A percentile compares a stretch with the other conserved stretches of the same genome.
Conservation (phyloP, 805 yeast species). For the Pichia rugopelliculosa region DNA sequence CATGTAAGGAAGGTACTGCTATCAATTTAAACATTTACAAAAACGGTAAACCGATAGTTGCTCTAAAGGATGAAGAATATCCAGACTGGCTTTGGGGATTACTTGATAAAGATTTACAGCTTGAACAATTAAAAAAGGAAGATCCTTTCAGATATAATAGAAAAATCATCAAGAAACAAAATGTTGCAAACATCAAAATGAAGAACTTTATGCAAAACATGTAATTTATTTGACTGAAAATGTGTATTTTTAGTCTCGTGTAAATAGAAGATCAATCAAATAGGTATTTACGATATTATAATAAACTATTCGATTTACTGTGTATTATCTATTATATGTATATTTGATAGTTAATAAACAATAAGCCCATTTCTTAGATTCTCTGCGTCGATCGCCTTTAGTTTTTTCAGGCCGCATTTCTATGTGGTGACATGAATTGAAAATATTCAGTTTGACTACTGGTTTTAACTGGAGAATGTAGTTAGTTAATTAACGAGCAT, state of each 20-base stretch:
- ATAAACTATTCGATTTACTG: background rate
- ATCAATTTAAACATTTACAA: conserved; percentile 68
- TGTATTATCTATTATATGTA: background rate
- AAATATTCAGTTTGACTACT: too few relatives aligned
- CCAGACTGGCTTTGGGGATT: conserved; percentile 94
- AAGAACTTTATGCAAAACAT: conserved; percentile 61
- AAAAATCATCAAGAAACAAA: conserved; percentile 59
- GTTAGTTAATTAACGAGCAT: too few relatives aligned
- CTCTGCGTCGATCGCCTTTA: background rate
- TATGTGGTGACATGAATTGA: too few relatives aligned
- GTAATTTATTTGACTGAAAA: background rate
- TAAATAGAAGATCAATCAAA: background rate
- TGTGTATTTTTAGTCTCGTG: background rate
- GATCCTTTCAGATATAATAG: conserved; percentile 63
- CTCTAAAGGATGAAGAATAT: conserved; percentile 79
- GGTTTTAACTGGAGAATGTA: too few relatives aligned
- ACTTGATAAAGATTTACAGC: conserved; percentile 59
- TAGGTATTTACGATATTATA: background rate
- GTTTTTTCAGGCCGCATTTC: background rate
- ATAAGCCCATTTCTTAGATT: background rate
- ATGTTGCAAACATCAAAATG: conserved; percentile 63
- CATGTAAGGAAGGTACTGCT: conserved; percentile 65
- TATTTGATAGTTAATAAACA: background rate
- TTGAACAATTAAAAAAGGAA: conserved; percentile 41
- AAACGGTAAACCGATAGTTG: conserved; percentile 80